Evolutionary conservation across 345 rosid genomes (phyloP), one percentile per base, ranked within the genome.

Genomic region (Clausena lansium): DNA sequence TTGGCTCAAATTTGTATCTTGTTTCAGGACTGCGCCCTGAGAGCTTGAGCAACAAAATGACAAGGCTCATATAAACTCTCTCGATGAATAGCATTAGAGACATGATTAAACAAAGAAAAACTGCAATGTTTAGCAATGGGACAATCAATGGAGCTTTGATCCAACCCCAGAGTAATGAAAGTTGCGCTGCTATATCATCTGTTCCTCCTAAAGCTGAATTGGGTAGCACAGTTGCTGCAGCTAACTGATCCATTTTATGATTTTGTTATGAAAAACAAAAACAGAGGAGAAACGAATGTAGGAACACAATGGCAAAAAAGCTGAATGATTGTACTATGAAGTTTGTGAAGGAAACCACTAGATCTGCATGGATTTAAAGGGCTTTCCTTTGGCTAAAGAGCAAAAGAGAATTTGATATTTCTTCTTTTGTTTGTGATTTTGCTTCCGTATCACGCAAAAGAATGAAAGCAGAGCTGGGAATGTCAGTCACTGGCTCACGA

Each of bases 61-160:
- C 97, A 20, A 89, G 32, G 52, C 97, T 93, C 91, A 96, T 96
- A 32, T 94, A 96, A 76, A 93, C 92, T 68, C 97, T 87, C 82
- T 96, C 99, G 1, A 90, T 39, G 75, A 96, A 96, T 9, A 96
- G 87, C 98, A 94, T 92, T 84, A 96, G 45, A 50, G 99, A 96
- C 99, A 96, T 92, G 74, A 71, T 69, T 78, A 92, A 83, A 76
- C 99, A 96, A n/a, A 94, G 50, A 4, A 82, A 45, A 62, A 96
- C 95, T 2, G 89, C 81, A 6, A 96, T 72, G 25, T 86, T 80
- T 38, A 96, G 86, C 35, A 89, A 63, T 15, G 99, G 99, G 1
- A 92, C 97, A 59, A 94, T 88, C 89, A 96, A 77, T 61, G 98
- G 99, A 2, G 90, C 95, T 85, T 82, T 90, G 81, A 96, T 85